Conservation (phyloP, 2,329 filamentous ascomycete species). For the Claviceps africana region DNA sequence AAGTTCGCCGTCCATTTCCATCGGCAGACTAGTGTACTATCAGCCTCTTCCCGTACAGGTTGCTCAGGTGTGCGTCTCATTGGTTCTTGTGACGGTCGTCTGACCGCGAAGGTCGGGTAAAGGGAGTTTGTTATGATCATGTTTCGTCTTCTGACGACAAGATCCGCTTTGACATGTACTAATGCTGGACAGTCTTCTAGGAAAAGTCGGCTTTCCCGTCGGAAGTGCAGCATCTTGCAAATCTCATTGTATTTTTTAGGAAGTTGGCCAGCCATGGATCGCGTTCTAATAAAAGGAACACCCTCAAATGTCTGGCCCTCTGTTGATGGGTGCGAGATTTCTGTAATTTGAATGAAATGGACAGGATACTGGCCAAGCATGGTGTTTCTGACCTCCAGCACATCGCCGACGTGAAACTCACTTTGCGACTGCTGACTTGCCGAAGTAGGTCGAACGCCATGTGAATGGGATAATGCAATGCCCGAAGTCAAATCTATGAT, state of each 20-base stretch:
- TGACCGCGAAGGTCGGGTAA: slow-evolving; percentile 26
- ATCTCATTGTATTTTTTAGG: slow-evolving; percentile 28
- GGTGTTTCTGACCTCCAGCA: slow-evolving; percentile 16
- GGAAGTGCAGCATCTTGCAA: slow-evolving; percentile 21
- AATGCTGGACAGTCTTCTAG: slow-evolving; percentile 21
- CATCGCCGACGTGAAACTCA: slow-evolving; percentile 11
- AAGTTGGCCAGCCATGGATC: slow-evolving; percentile 23
- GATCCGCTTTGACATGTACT: slow-evolving; percentile 25
- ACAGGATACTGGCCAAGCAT: slow-evolving; percentile 13
- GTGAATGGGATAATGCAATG: neutral
- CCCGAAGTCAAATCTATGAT: slow-evolving; percentile 1
- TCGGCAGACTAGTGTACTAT: slow-evolving; percentile 31
- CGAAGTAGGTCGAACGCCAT: neutral
- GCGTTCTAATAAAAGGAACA: slow-evolving; percentile 21
- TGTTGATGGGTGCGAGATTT: slow-evolving; percentile 20
- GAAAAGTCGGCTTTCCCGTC: slow-evolving; percentile 22
- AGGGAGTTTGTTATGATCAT: slow-evolving; percentile 42
- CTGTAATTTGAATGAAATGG: slow-evolving; percentile 27
- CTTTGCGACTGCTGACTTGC: neutral
- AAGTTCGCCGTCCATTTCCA: slow-evolving; percentile 27
- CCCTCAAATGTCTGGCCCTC: slow-evolving; percentile 23
- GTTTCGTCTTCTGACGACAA: slow-evolving; percentile 25
- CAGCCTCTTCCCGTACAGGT: neutral
- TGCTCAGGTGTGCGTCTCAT: slow-evolving; percentile 12
- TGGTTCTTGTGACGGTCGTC: slow-evolving; percentile 1